A percentile compares a stretch with the other conserved stretches of the same genome.
Evolutionary conservation across 2,329 filamentous ascomycete species (phyloP).

Genomic region (Alternaria atra): DNA sequence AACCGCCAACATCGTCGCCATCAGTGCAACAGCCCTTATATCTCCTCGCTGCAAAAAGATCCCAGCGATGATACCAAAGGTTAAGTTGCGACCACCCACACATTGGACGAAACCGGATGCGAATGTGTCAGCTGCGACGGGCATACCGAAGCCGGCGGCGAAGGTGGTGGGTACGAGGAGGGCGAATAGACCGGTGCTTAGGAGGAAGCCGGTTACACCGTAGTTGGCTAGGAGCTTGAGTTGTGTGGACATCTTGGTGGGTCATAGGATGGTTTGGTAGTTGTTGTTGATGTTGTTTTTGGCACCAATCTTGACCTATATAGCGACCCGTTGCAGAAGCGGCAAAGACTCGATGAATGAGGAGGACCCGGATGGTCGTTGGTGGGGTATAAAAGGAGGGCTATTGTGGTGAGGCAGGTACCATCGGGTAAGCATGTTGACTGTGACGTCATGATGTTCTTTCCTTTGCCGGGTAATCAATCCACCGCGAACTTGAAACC

Average conservation of each 20-base stretch:
- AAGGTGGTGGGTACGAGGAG: constrained; percentile 23
- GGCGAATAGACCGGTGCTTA: constrained; percentile 19
- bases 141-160: constrained; percentile 24
- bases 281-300: neutral
- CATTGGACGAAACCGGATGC: constrained; percentile 29
- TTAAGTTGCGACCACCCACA: constrained; percentile 27
- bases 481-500: neutral
- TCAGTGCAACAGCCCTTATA: constrained; percentile 15
- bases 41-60: constrained; percentile 17
- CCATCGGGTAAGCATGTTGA: neutral
- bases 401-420: neutral
- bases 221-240: constrained; percentile 25
- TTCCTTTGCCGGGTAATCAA: neutral
- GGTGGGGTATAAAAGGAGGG: neutral
- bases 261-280: neutral
- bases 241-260: neutral
- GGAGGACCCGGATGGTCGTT: neutral
- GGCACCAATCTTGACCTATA: neutral
- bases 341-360: neutral
- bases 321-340: neutral
- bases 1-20: constrained; percentile 23
- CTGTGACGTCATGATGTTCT: constrained; percentile 1
- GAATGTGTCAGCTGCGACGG: constrained; percentile 18
- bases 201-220: constrained; percentile 19
- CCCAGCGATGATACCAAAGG: constrained; percentile 21